Evolutionary conservation across 2,329 filamentous ascomycete species (phyloP).

Genomic region (Fusarium coffeatum): DNA sequence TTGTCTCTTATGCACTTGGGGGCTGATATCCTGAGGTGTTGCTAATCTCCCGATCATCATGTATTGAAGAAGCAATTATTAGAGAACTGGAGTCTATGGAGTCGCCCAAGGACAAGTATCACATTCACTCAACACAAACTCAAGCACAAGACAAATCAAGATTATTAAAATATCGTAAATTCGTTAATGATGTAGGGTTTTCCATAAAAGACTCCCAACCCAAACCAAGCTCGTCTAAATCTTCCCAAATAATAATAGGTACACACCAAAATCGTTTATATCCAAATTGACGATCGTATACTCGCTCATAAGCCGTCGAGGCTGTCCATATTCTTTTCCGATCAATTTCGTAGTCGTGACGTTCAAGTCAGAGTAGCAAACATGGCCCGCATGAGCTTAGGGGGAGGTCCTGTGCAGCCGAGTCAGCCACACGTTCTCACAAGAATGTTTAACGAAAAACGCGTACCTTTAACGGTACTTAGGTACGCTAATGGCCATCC

Average conservation of each 20-base stretch:
- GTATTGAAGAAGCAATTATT: too few relatives aligned
- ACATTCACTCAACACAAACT: not conserved
- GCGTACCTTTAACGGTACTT: constrained; percentile 71
- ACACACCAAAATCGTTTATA: constrained; percentile 7
- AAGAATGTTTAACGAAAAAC: constrained; percentile 38
- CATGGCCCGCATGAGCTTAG: constrained; percentile 75
- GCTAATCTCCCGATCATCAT: too few relatives aligned
- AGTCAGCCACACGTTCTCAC: constrained; percentile 49
- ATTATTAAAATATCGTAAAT: constrained; percentile 17
- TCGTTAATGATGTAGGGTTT: constrained; percentile 39
- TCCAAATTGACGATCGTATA: constrained; percentile 8
- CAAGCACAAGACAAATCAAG: not conserved
- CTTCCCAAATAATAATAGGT: constrained; percentile 6
- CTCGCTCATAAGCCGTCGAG: constrained; percentile 17
- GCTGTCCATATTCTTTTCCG: constrained; percentile 17
- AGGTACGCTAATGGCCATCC: constrained; percentile 86
- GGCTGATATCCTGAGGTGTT: too few relatives aligned
- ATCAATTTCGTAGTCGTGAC: constrained; percentile 19
- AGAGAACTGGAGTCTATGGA: too few relatives aligned
- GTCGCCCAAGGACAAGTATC: too few relatives aligned
- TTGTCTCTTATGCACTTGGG: too few relatives aligned
- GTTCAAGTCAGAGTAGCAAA: constrained; percentile 74
- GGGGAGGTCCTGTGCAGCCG: constrained; percentile 67
- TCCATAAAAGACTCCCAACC: constrained; percentile 26
- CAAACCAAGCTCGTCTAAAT: constrained; percentile 31